Evolutionary conservation across 495 filamentous ascomycete genomes (phyloP), one percentile per base, ranked within the genome.

Genomic region (Penicillium ucsense): DNA sequence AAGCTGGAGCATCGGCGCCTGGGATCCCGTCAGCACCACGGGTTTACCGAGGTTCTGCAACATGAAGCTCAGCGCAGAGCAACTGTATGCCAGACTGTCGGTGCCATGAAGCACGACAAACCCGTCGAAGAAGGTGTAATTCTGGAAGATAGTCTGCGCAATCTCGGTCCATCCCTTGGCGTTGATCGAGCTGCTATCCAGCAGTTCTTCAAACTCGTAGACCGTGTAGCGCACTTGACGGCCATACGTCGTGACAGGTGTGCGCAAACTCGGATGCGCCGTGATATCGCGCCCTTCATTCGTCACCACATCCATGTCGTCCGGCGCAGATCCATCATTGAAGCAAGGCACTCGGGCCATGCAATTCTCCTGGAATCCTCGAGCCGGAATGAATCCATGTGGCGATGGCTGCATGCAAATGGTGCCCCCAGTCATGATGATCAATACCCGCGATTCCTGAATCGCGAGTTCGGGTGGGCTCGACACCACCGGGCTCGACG

Each of bases 61-160:
- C 90, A 95, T 96, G 69, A 96, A 97, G 54, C 86, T 89, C 42
- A 97, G 71, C 3, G 90, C 90, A 4, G 89, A 95, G 57, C 85
- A 86, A 1, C 89, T 94, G 63, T 95, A 96, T 7, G 90, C 86
- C 45, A 97, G 72, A 45, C 83, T 89, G 63, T 98, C 92, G 3
- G 92, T 98, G 51, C 92, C 92, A 64, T 98, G 92, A n/a, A 97
- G 78, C 11, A 98, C 75, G 7, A 98, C 89, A 60, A 98, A 98
- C 20, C 83, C 89, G 65, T 97, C 92, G 59, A 89, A 98, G 4
- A 88, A 78, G 42, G 81, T 79, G 66, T 96, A 98, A 65, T 98
- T 98, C 38, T 79, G 62, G 47, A 71, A 70, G 43, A 85, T 71
- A 5, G 76, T 71, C 35, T 72, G 69, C 0, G 90, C 89, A 51